Evolutionary conservation across 2,329 filamentous ascomycete species (phyloP).

Genomic region (Colletotrichum tropicale): DNA sequence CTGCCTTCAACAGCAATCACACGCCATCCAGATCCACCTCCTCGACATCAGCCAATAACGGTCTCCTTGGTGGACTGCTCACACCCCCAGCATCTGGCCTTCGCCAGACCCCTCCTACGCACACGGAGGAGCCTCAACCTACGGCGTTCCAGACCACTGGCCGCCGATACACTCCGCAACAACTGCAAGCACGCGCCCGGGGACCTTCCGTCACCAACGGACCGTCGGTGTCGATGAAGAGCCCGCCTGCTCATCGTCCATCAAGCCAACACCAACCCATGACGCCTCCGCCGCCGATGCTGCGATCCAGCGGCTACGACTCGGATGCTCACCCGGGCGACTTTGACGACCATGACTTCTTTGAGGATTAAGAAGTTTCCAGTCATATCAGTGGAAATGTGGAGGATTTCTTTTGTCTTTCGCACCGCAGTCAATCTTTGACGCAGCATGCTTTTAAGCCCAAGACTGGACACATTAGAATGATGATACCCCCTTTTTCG

Average conservation of each 20-base stretch:
- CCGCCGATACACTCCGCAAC: constrained; percentile 59
- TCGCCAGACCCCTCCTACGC: constrained; percentile 61
- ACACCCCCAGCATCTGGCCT: constrained; percentile 84
- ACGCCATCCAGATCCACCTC: constrained; percentile 66
- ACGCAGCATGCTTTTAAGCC: constrained; percentile 13
- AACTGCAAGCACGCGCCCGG: constrained; percentile 44
- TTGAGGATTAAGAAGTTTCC: constrained; percentile 48
- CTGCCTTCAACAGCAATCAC: constrained; percentile 37
- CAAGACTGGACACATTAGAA: constrained; percentile 24
- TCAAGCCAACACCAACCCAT: constrained; percentile 47
- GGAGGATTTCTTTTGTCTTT: constrained; percentile 18
- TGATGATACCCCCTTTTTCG: constrained; percentile 44
- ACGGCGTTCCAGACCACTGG: constrained; percentile 67
- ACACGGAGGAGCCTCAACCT: constrained; percentile 51
- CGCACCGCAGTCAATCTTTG: constrained; percentile 11
- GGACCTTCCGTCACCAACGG: constrained; percentile 35
- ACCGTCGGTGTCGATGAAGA: constrained; percentile 44
- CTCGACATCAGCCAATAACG: constrained; percentile 49
- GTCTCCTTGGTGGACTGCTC: constrained; percentile 79
- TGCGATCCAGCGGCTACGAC: constrained; percentile 63
- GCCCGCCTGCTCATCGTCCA: constrained; percentile 47
- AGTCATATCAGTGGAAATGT: background rate
- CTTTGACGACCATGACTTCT: constrained; percentile 65
- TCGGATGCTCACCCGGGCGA: constrained; percentile 63
- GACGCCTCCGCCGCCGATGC: constrained; percentile 69